phyloP scores from a whole-genome alignment of 1,139 yeast genomes.

The Eremothecium sinecaudum region DNA sequence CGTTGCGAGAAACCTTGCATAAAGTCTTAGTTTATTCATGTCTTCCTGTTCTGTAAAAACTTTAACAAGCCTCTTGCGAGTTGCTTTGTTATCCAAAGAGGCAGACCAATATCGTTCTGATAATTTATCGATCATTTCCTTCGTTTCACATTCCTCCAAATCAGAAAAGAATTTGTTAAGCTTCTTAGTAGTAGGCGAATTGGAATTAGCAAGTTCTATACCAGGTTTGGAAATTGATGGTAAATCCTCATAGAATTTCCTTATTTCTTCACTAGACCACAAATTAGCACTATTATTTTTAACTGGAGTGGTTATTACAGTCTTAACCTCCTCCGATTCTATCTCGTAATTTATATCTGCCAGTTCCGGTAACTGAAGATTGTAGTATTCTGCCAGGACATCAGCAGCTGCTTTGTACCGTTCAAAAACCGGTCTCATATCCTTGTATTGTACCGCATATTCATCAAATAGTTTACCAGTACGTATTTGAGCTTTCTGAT shows the following conservation, averaged over 20 bases:
- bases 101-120: slow-evolving; percentile 46
- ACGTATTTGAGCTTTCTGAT: slow-evolving; percentile 49
- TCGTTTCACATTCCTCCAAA: slow-evolving; percentile 40
- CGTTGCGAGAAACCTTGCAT: slow-evolving; percentile 61
- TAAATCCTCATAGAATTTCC: slow-evolving; percentile 48
- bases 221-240: slow-evolving; percentile 30
- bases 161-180: slow-evolving; percentile 38
- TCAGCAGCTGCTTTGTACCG: slow-evolving; percentile 40
- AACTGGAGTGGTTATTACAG: slow-evolving; percentile 22
- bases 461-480: slow-evolving; percentile 58
- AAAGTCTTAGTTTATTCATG: slow-evolving; percentile 37
- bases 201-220: slow-evolving; percentile 3
- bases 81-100: slow-evolving; percentile 61
- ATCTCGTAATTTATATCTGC: slow-evolving; percentile 21
- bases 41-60: slow-evolving; percentile 44
- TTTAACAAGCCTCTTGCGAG: slow-evolving; percentile 50
- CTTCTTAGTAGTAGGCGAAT: slow-evolving; percentile 7
- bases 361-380: slow-evolving; percentile 28
- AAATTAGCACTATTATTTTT: slow-evolving; percentile 30
- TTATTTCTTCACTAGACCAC: slow-evolving; percentile 63
- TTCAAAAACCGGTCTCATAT: slow-evolving; percentile 35
- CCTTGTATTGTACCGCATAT: slow-evolving; percentile 37
- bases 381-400: slow-evolving; percentile 38
- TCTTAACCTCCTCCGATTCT: slow-evolving; percentile 10
- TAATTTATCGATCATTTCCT: slow-evolving; percentile 48